These are phyloP conservation scores for Gremmenia infestans DNA, from an alignment of 2,329 filamentous ascomycete species.

Conservation along the genomic window DNA sequence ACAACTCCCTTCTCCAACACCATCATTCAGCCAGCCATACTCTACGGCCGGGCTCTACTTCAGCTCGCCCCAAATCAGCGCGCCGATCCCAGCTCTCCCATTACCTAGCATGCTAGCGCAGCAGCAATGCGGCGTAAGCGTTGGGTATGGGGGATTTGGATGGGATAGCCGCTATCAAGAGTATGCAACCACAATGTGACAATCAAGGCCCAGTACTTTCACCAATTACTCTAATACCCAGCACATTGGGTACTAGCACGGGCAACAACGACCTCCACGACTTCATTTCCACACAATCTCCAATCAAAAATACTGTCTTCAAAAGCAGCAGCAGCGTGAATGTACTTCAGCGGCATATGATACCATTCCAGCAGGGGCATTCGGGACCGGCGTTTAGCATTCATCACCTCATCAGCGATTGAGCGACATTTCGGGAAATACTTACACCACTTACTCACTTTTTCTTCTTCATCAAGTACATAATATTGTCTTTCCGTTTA, in stretches of 20 bases:
- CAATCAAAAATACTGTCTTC: conserved; percentile 2
- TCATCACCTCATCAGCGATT: conserved; percentile 28
- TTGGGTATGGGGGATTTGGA: conserved; percentile 72
- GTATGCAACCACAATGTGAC: conserved; percentile 84
- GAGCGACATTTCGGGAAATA: conserved; percentile 28
- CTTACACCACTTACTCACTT: conserved; percentile 18
- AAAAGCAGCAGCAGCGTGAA: conserved; percentile 16
- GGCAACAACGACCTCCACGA: conserved; percentile 22
- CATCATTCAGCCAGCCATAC: conserved; percentile 74
- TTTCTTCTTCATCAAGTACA: conserved; percentile 23
- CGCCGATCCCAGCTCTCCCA: conserved; percentile 71
- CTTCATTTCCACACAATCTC: conserved; percentile 12
- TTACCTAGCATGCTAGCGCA: conserved; percentile 82
- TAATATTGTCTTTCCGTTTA: conserved; percentile 33
- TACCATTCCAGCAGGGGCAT: conserved; percentile 21
- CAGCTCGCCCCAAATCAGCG: conserved; percentile 69
- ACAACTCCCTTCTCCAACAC: conserved; percentile 71
- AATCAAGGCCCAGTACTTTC: conserved; percentile 43
- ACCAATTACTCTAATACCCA: conserved; percentile 43
- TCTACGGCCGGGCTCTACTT: conserved; percentile 72
- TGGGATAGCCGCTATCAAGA: conserved; percentile 78
- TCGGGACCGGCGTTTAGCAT: conserved; percentile 25
- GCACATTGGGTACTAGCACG: conserved; percentile 39
- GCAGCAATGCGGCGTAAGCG: conserved; percentile 74
- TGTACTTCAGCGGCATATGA: conserved; percentile 32